A percentile compares a stretch with the other conserved stretches of the same genome.
phyloP scores from a whole-genome alignment of 139 green algal genomes.

The Closterium sp. region DNA sequence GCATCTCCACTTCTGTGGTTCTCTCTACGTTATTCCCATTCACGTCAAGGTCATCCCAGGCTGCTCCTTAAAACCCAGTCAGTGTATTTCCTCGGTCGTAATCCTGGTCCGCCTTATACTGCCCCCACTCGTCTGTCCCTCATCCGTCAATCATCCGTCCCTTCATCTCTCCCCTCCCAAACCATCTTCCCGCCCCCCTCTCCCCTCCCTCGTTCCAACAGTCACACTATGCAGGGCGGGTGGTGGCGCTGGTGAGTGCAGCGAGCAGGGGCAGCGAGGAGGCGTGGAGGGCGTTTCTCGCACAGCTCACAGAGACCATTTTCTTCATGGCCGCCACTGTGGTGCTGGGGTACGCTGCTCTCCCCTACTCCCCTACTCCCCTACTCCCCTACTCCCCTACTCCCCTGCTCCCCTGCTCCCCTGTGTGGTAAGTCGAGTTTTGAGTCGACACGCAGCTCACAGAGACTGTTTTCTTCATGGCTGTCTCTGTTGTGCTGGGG shows the following conservation, averaged over 20 bases:
- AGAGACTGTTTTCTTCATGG: too few species aligned
- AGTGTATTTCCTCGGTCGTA: too few species aligned
- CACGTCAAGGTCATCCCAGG: too few species aligned
- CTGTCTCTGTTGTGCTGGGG: too few species aligned
- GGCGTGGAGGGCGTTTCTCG: neutral
- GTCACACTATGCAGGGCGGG: neutral
- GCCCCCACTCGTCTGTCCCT: too few species aligned
- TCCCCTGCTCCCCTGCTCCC: neutral
- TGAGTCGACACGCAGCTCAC: too few species aligned
- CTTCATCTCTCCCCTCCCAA: neutral
- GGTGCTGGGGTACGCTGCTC: neutral
- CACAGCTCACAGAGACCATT: neutral
- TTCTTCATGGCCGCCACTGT: neutral
- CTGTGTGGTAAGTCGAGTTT: too few species aligned
- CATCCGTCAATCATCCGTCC: neutral
- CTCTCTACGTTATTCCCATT: too few species aligned
- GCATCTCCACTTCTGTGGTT: too few species aligned
- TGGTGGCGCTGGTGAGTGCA: neutral
- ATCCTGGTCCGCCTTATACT: too few species aligned
- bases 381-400: neutral
- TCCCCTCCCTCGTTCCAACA: neutral
- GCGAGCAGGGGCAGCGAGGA: neutral
- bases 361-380: neutral
- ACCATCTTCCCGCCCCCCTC: too few species aligned
- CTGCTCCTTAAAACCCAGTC: too few species aligned